These are phyloP conservation scores for Eimeria maxima DNA, from an alignment of 169 alveolate species.

Conservation along the genomic window DNA sequence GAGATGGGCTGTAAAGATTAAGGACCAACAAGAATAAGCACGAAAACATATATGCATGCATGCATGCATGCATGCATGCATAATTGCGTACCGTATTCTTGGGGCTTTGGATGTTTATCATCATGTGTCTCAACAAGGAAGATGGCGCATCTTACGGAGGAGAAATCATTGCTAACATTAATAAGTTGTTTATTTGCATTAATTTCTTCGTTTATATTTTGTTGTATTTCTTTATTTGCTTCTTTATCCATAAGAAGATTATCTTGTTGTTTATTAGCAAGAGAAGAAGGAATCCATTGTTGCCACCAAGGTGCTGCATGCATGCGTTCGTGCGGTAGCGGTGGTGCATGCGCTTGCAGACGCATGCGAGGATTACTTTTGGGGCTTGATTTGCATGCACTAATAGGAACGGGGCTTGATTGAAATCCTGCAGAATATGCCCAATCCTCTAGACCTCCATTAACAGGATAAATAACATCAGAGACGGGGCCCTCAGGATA, in stretches of 20 bases:
- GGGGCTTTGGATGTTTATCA: conserved; percentile 45
- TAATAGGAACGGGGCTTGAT: conserved; percentile 36
- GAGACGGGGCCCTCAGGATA: conserved; percentile 89
- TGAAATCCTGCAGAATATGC: conserved; percentile 92
- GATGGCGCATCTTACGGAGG: conserved; percentile 31
- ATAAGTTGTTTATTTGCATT: not conserved
- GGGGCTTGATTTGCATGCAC: conserved; percentile 21
- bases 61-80: not conserved
- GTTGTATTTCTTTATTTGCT: not conserved
- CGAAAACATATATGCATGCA: not conserved
- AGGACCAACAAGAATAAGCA: not conserved
- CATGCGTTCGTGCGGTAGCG: not conserved
- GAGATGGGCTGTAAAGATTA: too few relatives aligned
- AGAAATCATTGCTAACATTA: not conserved
- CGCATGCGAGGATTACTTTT: not conserved
- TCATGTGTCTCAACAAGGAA: conserved; percentile 75
- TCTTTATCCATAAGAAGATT: not conserved
- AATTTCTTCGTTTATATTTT: not conserved
- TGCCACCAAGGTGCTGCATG: not conserved
- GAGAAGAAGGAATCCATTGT: not conserved
- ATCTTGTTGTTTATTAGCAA: not conserved
- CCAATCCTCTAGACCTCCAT: conserved; percentile 94
- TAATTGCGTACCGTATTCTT: conserved; percentile 9
- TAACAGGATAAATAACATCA: conserved; percentile 89
- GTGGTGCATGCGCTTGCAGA: not conserved